Evolutionary conservation across 2,329 filamentous ascomycete species (phyloP).

Genomic region (Cercospora zeina): DNA sequence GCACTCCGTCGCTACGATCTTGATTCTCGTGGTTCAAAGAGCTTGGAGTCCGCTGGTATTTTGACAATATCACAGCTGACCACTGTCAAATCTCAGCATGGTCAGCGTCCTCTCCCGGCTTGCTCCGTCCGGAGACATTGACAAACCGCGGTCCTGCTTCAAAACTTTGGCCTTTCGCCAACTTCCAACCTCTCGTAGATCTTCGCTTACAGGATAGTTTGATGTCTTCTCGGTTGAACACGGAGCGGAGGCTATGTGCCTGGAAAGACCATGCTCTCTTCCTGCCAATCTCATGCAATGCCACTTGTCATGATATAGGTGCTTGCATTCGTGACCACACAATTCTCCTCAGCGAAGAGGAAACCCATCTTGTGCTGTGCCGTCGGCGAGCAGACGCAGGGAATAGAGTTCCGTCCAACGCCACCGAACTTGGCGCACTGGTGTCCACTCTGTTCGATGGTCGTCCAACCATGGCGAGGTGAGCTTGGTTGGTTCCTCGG

Average conservation of each 20-base stretch:
- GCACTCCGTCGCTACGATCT: neutral
- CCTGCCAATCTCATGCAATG: neutral
- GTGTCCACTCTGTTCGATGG: slow-evolving; percentile 7
- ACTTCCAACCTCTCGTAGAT: neutral
- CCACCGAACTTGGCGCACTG: neutral
- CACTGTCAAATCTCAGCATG: neutral
- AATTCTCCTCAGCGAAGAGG: neutral
- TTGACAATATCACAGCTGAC: neutral
- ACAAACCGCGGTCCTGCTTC: neutral
- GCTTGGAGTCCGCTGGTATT: neutral
- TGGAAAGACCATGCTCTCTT: neutral
- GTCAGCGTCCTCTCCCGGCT: neutral
- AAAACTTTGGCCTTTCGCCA: neutral
- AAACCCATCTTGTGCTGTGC: neutral
- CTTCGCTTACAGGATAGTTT: neutral
- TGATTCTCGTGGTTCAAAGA: neutral
- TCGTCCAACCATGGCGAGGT: slow-evolving; percentile 2
- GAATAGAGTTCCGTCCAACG: slow-evolving; percentile 10
- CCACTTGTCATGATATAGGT: neutral
- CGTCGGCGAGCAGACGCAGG: neutral
- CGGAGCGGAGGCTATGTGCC: neutral
- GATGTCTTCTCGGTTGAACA: neutral
- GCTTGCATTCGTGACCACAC: neutral
- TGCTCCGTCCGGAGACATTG: neutral
- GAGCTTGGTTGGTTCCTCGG: slow-evolving; percentile 6